Conservation (phyloP, 1,139 yeast genomes). For the Saccharomyces hybrid region DNA sequence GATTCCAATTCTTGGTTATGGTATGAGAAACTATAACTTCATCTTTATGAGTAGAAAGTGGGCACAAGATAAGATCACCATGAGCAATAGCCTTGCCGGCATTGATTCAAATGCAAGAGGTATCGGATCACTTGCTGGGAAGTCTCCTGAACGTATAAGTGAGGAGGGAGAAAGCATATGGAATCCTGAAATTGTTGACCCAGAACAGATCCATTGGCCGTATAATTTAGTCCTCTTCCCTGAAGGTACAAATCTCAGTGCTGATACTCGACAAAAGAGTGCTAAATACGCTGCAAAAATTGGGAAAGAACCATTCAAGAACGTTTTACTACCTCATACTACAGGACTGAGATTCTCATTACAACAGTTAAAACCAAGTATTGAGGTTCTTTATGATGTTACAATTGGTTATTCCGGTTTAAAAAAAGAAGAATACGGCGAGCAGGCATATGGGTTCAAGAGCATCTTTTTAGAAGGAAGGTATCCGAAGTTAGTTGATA, state of each 20-base stretch:
- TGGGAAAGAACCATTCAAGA: conserved; percentile 42
- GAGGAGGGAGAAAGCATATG: conserved; percentile 27
- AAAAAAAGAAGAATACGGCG: conserved; percentile 59
- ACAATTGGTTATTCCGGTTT: conserved; percentile 80
- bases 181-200: conserved; percentile 14
- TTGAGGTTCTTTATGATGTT: conserved; percentile 68
- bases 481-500: conserved; percentile 60
- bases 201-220: conserved; percentile 38
- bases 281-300: conserved; percentile 48
- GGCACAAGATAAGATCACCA: conserved; percentile 59
- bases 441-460: conserved; percentile 61
- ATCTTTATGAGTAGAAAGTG: conserved; percentile 75
- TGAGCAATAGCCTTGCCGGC: conserved; percentile 49
- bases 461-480: conserved; percentile 59
- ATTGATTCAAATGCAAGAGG: conserved; percentile 45
- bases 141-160: conserved; percentile 23
- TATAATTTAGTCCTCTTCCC: conserved; percentile 70
- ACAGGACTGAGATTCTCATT: conserved; percentile 72
- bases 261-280: conserved; percentile 53
- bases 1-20: conserved; percentile 77
- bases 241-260: conserved; percentile 86
- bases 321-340: conserved; percentile 70
- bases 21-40: conserved; percentile 75
- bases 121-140: conserved; percentile 46
- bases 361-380: conserved; percentile 48